Conservation (phyloP, 2,329 filamentous ascomycete genomes). For the Tolypocladium pustulatum region DNA sequence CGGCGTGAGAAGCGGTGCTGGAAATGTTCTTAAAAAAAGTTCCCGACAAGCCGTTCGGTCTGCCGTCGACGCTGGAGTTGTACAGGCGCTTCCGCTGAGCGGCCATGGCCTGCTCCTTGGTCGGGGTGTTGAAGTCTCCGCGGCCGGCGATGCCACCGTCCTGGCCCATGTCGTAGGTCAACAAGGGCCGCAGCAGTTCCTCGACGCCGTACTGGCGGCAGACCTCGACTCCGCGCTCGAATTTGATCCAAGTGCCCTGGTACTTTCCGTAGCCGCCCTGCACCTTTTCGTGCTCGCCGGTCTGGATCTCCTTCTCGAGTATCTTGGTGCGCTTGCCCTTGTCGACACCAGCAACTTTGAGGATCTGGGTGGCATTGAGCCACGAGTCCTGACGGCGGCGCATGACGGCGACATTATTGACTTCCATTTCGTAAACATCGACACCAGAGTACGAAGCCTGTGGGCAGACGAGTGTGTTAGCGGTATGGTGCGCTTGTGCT, state of each 20-base stretch:
- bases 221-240: slow-evolving; percentile 83
- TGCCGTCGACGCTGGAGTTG: slow-evolving; percentile 54
- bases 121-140: slow-evolving; percentile 81
- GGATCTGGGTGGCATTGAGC: slow-evolving; percentile 96
- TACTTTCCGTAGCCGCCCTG: slow-evolving; percentile 98
- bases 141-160: slow-evolving; percentile 62
- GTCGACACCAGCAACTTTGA: slow-evolving; percentile 94
- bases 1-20: slow-evolving; percentile 80
- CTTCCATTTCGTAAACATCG: slow-evolving; percentile 97
- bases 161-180: slow-evolving; percentile 72
- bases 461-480: slow-evolving; percentile 6
- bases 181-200: slow-evolving; percentile 60
- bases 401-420: slow-evolving; percentile 90
- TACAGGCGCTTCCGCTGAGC: slow-evolving; percentile 89
- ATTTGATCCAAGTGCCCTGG: slow-evolving; percentile 97
- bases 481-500: not conserved
- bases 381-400: slow-evolving; percentile 88
- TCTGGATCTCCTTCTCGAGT: slow-evolving; percentile 93
- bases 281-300: slow-evolving; percentile 94
- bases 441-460: slow-evolving; percentile 89
- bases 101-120: slow-evolving; percentile 98
- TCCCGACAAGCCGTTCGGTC: slow-evolving; percentile 58
- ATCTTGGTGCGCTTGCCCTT: slow-evolving; percentile 98
- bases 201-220: slow-evolving; percentile 74
- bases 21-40: slow-evolving; percentile 98